These are phyloP conservation scores for Alternaria infectoria DNA, from an alignment of 2,329 filamentous ascomycete species.

Conservation along the genomic window DNA sequence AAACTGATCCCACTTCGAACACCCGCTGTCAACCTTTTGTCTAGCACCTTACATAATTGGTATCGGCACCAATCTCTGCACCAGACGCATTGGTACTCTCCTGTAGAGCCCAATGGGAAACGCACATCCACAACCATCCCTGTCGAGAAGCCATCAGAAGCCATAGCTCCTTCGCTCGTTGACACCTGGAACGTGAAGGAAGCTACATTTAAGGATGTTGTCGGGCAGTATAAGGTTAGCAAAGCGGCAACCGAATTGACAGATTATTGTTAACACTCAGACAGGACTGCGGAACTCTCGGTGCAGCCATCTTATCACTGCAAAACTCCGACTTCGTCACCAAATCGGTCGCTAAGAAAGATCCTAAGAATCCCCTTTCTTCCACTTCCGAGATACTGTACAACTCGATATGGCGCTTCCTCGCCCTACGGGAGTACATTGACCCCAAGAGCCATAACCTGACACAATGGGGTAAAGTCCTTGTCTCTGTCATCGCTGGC, in stretches of 20 bases:
- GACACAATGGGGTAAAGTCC: conserved; percentile 78
- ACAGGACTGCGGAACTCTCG: conserved; percentile 52
- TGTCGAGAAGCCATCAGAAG: conserved; percentile 58
- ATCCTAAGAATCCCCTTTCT: conserved; percentile 54
- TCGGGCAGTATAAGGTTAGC: conserved; percentile 34
- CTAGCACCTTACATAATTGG: conserved; percentile 80
- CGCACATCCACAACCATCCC: conserved; percentile 67
- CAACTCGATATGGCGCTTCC: conserved; percentile 84
- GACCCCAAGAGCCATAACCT: conserved; percentile 74
- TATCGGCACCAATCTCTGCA: conserved; percentile 80
- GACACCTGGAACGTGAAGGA: conserved; percentile 77
- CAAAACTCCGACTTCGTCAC: conserved; percentile 72
- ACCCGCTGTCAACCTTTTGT: conserved; percentile 77
- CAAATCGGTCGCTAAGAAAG: conserved; percentile 68
- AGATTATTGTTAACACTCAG: conserved; percentile 9
- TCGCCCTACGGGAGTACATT: conserved; percentile 87
- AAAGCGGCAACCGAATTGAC: not conserved
- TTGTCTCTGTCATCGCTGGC: conserved; percentile 71
- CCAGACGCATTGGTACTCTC: conserved; percentile 79
- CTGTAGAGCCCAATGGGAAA: conserved; percentile 29
- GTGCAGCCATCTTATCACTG: conserved; percentile 63
- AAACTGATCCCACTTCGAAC: conserved; percentile 78
- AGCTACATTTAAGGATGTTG: conserved; percentile 56
- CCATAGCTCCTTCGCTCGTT: conserved; percentile 57
- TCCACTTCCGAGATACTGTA: conserved; percentile 75